Conservation (phyloP, 129 eudicot species). For the Centella asiatica region DNA sequence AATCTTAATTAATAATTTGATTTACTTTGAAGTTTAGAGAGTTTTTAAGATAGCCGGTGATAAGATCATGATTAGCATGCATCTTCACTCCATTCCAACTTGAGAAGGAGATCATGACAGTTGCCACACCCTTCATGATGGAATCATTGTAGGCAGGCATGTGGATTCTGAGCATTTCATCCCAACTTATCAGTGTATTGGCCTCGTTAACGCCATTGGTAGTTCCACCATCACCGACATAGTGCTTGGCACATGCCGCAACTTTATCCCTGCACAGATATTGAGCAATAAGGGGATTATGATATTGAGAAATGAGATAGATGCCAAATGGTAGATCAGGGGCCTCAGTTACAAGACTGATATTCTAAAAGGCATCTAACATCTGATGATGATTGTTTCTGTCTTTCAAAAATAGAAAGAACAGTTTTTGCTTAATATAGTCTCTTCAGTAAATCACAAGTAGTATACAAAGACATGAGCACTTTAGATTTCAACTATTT, state of each 20-base stretch:
- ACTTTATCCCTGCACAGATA: slow-evolving; percentile 47
- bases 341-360: too few relatives aligned
- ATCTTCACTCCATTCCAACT: slow-evolving; percentile 68
- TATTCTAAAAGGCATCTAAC: too few relatives aligned
- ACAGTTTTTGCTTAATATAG: too few relatives aligned
- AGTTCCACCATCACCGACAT: slow-evolving; percentile 82
- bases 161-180: slow-evolving; percentile 51
- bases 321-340: too few relatives aligned
- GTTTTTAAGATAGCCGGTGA: slow-evolving; percentile 54
- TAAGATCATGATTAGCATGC: slow-evolving; percentile 54
- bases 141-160: slow-evolving; percentile 78
- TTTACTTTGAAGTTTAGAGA: slow-evolving; percentile 54
- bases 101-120: slow-evolving; percentile 74
- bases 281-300: too few relatives aligned
- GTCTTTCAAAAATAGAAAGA: too few relatives aligned
- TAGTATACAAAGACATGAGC: too few relatives aligned
- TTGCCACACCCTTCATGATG: slow-evolving; percentile 58
- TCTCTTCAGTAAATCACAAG: too few relatives aligned
- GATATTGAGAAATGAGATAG: too few relatives aligned
- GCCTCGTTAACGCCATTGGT: slow-evolving; percentile 62
- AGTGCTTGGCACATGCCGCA: slow-evolving; percentile 71
- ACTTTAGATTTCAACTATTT: too few relatives aligned
- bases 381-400: too few relatives aligned
- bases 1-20: neutral
- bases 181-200: slow-evolving; percentile 41